Conservation (phyloP, 2,329 filamentous ascomycete genomes). For the Volutella citrinella region DNA sequence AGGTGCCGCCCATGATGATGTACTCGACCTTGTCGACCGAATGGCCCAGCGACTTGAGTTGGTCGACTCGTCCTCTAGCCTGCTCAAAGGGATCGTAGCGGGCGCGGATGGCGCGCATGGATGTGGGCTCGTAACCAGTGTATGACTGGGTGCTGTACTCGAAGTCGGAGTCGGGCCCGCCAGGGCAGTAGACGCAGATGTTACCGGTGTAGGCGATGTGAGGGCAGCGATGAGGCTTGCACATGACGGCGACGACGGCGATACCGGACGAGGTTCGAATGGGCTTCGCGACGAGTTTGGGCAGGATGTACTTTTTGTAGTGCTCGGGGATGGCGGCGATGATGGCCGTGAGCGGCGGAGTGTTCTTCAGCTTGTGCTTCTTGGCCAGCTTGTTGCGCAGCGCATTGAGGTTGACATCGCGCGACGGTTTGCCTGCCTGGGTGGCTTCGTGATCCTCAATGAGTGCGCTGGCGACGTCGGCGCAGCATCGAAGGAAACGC, state of each 20-base stretch:
- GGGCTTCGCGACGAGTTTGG: conserved; percentile 94
- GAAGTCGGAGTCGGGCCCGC: conserved; percentile 96
- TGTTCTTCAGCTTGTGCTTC: conserved; percentile 84
- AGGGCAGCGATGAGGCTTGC: conserved; percentile 95
- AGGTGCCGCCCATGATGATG: conserved; percentile 99
- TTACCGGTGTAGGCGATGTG: conserved; percentile 99
- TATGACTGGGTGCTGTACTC: conserved; percentile 99
- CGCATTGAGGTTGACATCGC: conserved; percentile 90
- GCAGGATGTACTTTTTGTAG: conserved; percentile 98
- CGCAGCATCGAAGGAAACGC: conserved; percentile 88
- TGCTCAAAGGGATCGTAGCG: conserved; percentile 98
- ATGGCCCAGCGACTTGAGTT: conserved; percentile 92
- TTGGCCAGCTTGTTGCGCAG: conserved; percentile 84
- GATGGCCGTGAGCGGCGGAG: conserved; percentile 92
- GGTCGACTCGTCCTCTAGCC: conserved; percentile 90
- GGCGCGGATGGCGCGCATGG: conserved; percentile 95
- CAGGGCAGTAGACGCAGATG: conserved; percentile 98
- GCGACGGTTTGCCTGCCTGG: conserved; percentile 70
- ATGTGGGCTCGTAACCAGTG: conserved; percentile 96
- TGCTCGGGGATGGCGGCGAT: conserved; percentile 98
- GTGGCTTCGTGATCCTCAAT: conserved; percentile 91
- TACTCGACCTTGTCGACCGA: conserved; percentile 99
- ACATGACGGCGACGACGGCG: conserved; percentile 98
- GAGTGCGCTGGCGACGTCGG: conserved; percentile 88
- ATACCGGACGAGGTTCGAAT: conserved; percentile 96